Percentiles rank a stretch among this genome's conserved stretches.
These are phyloP conservation scores for Monascus purpureus DNA, from an alignment of 495 filamentous ascomycete species.

Conservation along the genomic window DNA sequence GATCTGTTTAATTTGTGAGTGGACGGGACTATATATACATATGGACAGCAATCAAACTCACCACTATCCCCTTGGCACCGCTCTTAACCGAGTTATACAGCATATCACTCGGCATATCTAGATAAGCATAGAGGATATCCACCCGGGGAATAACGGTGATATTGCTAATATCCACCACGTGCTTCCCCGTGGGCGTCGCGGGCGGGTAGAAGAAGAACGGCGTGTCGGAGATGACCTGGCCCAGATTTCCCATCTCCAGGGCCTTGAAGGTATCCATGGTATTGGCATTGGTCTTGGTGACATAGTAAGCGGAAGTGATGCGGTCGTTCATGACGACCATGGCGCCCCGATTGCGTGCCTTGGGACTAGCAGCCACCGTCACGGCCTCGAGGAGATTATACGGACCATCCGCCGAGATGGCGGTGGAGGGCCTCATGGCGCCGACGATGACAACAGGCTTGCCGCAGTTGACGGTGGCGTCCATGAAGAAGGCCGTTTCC, in stretches of 20 bases:
- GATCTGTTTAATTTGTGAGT: slow-evolving; percentile 6
- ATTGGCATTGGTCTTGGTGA: slow-evolving; percentile 39
- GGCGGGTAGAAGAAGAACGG: slow-evolving; percentile 32
- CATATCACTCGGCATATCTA: slow-evolving; percentile 23
- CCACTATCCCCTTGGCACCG: slow-evolving; percentile 30
- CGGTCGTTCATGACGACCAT: slow-evolving; percentile 40
- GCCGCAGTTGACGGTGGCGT: slow-evolving; percentile 28
- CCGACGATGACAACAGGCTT: slow-evolving; percentile 37
- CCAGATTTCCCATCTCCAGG: slow-evolving; percentile 29
- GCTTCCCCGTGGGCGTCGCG: slow-evolving; percentile 20
- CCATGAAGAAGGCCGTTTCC: slow-evolving; percentile 37
- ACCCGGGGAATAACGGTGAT: slow-evolving; percentile 25
- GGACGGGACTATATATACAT: background rate
- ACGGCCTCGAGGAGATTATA: slow-evolving; percentile 36
- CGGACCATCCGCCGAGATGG: slow-evolving; percentile 37
- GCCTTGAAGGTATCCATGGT: slow-evolving; percentile 37
- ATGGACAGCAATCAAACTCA: slow-evolving; percentile 6
- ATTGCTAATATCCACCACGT: slow-evolving; percentile 18
- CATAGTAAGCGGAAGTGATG: slow-evolving; percentile 31
- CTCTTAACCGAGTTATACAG: slow-evolving; percentile 21
- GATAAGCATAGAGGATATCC: slow-evolving; percentile 24
- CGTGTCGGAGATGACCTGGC: slow-evolving; percentile 28
- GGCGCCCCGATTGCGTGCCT: slow-evolving; percentile 22
- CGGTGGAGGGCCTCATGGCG: slow-evolving; percentile 35
- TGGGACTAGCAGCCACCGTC: slow-evolving; percentile 23